phyloP scores from a whole-genome alignment of 202 grass and related monocot genomes.

The Digitaria exilis region DNA sequence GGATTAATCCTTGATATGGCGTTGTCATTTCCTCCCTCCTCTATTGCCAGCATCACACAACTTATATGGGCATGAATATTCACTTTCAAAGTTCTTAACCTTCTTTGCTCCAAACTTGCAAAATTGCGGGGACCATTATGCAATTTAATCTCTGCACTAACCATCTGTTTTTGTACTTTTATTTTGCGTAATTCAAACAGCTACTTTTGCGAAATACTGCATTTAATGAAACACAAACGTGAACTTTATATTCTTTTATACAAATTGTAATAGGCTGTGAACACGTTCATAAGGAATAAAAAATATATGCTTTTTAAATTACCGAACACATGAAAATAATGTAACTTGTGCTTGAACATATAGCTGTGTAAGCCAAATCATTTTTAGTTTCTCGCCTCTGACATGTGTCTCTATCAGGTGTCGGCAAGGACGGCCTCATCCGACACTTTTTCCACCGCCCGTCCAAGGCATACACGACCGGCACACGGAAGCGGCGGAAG shows the following conservation, averaged over 20 bases:
- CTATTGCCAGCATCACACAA: too few relatives aligned
- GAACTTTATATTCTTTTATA: neutral
- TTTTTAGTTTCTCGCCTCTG: neutral
- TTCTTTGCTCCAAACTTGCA: neutral
- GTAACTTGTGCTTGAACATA: neutral
- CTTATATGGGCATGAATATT: neutral
- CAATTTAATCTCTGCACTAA: neutral
- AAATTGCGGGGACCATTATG: neutral
- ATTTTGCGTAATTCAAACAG: neutral
- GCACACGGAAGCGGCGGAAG: slow-evolving; percentile 86
- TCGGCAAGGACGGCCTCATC: slow-evolving; percentile 85
- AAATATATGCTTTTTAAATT: neutral
- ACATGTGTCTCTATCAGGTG: slow-evolving; percentile 42
- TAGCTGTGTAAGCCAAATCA: neutral
- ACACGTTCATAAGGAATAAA: neutral
- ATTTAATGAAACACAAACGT: neutral
- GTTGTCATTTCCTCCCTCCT: neutral
- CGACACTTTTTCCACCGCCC: slow-evolving; percentile 98
- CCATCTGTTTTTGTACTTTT: neutral
- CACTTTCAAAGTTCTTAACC: neutral
- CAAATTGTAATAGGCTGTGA: neutral
- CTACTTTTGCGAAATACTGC: neutral
- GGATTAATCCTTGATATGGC: neutral
- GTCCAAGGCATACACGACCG: slow-evolving; percentile 93
- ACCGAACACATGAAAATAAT: neutral